Base-by-base conservation (phyloP, 2,329 filamentous ascomycete species). In the Curvularia lunata region DNA sequence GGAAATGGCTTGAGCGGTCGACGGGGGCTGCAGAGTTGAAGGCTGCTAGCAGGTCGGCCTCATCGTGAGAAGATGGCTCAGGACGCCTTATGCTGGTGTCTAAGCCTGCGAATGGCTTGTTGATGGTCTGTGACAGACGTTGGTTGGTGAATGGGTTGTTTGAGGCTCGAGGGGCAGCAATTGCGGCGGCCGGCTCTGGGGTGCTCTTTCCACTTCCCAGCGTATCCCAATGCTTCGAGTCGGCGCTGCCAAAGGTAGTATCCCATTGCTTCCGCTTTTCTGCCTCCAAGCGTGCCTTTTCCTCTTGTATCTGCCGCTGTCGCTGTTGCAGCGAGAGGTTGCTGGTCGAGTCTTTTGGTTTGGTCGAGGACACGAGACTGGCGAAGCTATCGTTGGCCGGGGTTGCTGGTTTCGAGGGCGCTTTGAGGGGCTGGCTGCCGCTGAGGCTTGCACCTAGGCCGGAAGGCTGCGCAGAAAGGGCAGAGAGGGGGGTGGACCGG, bases 281-380 rank as follows among this genome's bases (percentile, higher is more conserved):
- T 57, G 88, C 89, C 59, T 92, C 90, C 74, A 94, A 91, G 58
- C 85, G 86, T 61, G 86, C 85, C 76, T 91, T 91, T 69, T 92
- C 88, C 76, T 96, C 91, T 64, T 90, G 86, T 64, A 97, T 78
- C 60, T 86, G 89, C 69, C 81, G 84, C 74, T 90, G 87, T 51
- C 86, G 84, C 69, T 89, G 86, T 54, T 85, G 79, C 8, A 90
- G 79, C 1, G 86, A 86, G 16, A 97, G 81, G 63, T 90, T 95
- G 75, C 87, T 89, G 28, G 84, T 85, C 52, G 79, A 64, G 74
- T 88, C 88, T 49, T 83, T 79, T 28, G 84, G 77, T 47, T 63
- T 69, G 50, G 85, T 85, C 68, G 89, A 87, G 65, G 84, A 87
- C 60, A 92, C 82, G 50, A 95, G 81, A 68, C 88, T 90, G 70